Conservation (phyloP, 2,329 filamentous ascomycete species). For the Dryadomyces quercus-mongolicae region DNA sequence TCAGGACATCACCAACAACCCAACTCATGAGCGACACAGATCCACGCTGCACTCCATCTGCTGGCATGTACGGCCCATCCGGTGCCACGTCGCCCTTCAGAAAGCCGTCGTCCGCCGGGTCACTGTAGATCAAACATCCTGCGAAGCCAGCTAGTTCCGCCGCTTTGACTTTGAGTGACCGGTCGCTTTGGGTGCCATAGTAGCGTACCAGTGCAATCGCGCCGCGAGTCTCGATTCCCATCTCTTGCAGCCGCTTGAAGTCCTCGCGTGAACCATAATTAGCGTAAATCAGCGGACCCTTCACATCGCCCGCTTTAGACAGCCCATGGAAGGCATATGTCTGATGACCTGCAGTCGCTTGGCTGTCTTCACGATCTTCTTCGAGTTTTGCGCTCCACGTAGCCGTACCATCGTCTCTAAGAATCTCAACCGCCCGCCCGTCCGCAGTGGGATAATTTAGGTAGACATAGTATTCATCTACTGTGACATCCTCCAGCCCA, state of each 20-base stretch:
- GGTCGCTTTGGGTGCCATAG: conserved; percentile 60
- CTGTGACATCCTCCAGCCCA: conserved; percentile 60
- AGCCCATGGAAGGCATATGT: conserved; percentile 79
- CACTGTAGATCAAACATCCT: conserved; percentile 86
- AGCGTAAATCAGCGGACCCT: conserved; percentile 77
- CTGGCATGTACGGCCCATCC: conserved; percentile 66
- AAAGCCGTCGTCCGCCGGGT: conserved; percentile 77
- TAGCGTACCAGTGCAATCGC: conserved; percentile 78
- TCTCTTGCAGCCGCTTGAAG: conserved; percentile 59
- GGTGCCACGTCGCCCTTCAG: conserved; percentile 60
- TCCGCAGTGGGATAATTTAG: conserved; percentile 76
- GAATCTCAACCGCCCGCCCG: conserved; percentile 70
- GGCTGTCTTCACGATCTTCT: conserved; percentile 59
- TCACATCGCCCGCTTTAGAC: conserved; percentile 76
- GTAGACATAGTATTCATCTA: conserved; percentile 79
- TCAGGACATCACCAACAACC: conserved; percentile 84
- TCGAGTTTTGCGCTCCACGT: conserved; percentile 77
- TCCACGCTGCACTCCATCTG: conserved; percentile 71
- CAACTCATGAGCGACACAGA: conserved; percentile 70
- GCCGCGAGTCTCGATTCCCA: conserved; percentile 61
- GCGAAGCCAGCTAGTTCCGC: conserved; percentile 77
- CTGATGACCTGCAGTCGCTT: conserved; percentile 50
- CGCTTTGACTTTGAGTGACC: conserved; percentile 75
- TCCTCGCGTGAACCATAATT: conserved; percentile 84
- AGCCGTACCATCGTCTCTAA: conserved; percentile 47